Evolutionary conservation across 2,329 filamentous ascomycete species (phyloP), one percentile per base, ranked within the genome.

Genomic region (Botrytis sinoallii): DNA sequence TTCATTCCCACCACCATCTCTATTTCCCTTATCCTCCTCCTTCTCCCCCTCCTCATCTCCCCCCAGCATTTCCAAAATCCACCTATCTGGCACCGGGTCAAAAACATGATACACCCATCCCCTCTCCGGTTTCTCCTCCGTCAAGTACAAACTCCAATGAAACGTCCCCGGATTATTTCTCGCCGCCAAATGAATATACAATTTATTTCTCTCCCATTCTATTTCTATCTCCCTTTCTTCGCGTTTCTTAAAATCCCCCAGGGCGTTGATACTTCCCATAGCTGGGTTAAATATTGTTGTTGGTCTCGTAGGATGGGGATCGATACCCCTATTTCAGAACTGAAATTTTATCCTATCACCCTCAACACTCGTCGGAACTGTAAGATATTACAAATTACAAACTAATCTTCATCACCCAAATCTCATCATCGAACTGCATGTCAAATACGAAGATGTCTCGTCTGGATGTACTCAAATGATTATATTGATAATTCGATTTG

Each of bases 101-200:
- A 38, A 61, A 25, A 44, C 63, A 46, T 65, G 63, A 44, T 65
- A 65, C 38, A 65, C 40, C 38, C n/a, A 65, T 1, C 63, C 63
- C 38, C 8, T 20, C 38, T 65, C 42, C 2, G 63, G 38, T 7
- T 29, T 25, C n/a, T 65, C 42, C 40, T 65, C 63, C 16, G 63
- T 65, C 12, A 65, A 38, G 6, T 65, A 65, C 25, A 65, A 32
- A 29, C 63, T 44, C 63, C 63, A 65, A 29, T 65, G 63, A 65
- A 65, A 65, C 6, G 63, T 65, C 20, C 63, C 63, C 16, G 63
- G 63, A 44, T 65, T 65, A 12, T 38, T 40, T 9, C 63, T 35
- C n/a, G n/a, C 38, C 22, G 63, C n/a, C 6, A 65, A 14, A 22
- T 42, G 38, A n/a, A 65, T 65, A 1, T 65, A 65, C 9, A 65